These are phyloP conservation scores for Artemisia annua DNA, from an alignment of 129 eudicot species.

Conservation along the genomic window DNA sequence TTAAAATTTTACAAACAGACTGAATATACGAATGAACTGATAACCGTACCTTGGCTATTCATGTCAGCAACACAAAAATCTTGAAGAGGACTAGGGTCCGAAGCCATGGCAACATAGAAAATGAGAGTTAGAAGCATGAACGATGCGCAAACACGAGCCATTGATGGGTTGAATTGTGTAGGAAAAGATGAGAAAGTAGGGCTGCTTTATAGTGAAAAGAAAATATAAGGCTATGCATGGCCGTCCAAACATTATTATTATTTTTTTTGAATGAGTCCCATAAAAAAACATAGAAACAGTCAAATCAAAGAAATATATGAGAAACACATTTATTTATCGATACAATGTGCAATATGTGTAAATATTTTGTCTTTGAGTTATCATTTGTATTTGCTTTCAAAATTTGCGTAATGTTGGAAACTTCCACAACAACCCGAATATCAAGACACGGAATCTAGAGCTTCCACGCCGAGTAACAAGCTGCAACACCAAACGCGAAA, in stretches of 20 bases:
- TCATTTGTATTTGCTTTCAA: not conserved
- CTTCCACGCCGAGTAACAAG: no score
- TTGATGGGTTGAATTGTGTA: not conserved
- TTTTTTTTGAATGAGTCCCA: no score
- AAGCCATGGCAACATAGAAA: slow-evolving; percentile 12
- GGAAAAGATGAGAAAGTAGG: slow-evolving; percentile 1
- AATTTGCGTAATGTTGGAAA: not conserved
- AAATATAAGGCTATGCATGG: not conserved
- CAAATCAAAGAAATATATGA: no score
- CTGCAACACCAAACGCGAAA: no score
- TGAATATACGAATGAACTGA: not conserved
- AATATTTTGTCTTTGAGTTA: not conserved
- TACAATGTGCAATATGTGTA: no score
- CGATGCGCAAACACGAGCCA: slow-evolving; percentile 24
- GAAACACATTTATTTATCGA: no score
- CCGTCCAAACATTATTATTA: no score
- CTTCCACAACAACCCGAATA: no score
- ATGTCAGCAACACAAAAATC: slow-evolving; percentile 43
- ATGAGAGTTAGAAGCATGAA: slow-evolving; percentile 13
- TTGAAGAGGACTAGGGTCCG: slow-evolving; percentile 41
- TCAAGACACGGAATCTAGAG: no score
- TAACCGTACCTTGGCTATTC: slow-evolving; percentile 25
- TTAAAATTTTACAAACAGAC: not conserved
- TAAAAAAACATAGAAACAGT: no score
- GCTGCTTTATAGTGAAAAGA: slow-evolving; percentile 5